phyloP scores from a whole-genome alignment of 495 filamentous ascomycete species.

The Terfezia boudieri region DNA sequence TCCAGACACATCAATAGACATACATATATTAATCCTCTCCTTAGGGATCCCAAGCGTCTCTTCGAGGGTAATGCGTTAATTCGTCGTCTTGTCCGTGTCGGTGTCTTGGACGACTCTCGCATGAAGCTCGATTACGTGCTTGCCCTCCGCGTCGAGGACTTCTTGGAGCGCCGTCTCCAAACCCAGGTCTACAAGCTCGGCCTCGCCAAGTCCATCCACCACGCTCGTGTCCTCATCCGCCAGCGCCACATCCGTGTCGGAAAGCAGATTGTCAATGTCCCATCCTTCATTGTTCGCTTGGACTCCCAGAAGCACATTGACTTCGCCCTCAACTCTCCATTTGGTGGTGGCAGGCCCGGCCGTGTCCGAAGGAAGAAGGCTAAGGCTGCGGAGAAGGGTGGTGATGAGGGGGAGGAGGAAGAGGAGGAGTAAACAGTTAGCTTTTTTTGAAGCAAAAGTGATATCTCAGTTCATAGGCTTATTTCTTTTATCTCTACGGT shows the following conservation, averaged over 20 bases:
- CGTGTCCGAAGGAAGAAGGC: conserved; percentile 99
- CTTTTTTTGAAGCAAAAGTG: no score
- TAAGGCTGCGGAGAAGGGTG: conserved; percentile 77
- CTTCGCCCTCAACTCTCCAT: conserved; percentile 91
- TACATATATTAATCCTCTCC: neutral
- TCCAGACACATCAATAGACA: no score
- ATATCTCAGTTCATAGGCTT: no score
- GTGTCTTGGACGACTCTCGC: conserved; percentile 98
- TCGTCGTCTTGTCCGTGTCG: conserved; percentile 97
- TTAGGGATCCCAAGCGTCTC: conserved; percentile 79
- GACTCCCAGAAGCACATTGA: conserved; percentile 99
- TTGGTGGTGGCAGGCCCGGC: conserved; percentile 88
- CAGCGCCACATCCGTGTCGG: conserved; percentile 99
- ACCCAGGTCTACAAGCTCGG: conserved; percentile 99
- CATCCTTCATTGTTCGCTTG: conserved; percentile 95
- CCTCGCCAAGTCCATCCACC: conserved; percentile 98
- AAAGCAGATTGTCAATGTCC: conserved; percentile 99
- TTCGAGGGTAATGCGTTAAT: conserved; percentile 99
- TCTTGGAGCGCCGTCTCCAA: conserved; percentile 97
- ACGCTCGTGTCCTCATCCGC: conserved; percentile 96
- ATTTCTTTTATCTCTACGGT: no score
- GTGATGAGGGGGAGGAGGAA: conserved; percentile 74
- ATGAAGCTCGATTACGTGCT: conserved; percentile 99
- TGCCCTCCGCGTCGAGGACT: conserved; percentile 92
- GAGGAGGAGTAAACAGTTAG: neutral